phyloP scores from a whole-genome alignment of 2,329 filamentous ascomycete species.

The Trichoderma koningii region DNA sequence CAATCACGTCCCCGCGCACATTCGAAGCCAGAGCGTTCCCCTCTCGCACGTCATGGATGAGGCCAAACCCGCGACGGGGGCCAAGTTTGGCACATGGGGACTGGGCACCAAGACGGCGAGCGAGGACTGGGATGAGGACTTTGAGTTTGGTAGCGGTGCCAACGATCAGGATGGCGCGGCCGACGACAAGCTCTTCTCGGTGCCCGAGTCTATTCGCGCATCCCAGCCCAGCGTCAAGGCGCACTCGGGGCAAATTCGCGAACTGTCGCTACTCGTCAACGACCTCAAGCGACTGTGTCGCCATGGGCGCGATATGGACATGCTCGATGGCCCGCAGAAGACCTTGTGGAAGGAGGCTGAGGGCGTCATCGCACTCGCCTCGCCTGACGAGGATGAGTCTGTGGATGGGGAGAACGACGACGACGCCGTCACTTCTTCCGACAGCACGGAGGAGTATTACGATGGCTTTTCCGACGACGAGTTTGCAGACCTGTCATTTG shows the following conservation, averaged over 20 bases:
- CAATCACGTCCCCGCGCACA: conserved; percentile 69
- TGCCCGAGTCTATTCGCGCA: conserved; percentile 77
- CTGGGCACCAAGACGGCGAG: conserved; percentile 76
- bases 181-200: conserved; percentile 40
- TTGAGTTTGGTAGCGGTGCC: conserved; percentile 66
- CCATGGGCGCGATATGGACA: conserved; percentile 67
- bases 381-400: conserved; percentile 55
- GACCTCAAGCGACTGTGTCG: conserved; percentile 77
- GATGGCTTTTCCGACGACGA: conserved; percentile 51
- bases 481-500: conserved; percentile 50
- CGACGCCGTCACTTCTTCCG: conserved; percentile 41
- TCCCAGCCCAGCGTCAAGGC: conserved; percentile 80
- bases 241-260: conserved; percentile 80
- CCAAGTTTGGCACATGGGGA: conserved; percentile 82
- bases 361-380: conserved; percentile 83
- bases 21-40: conserved; percentile 80
- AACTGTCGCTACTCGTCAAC: conserved; percentile 79
- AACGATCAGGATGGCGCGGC: conserved; percentile 41
- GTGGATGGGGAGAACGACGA: conserved; percentile 43
- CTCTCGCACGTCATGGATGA: conserved; percentile 65
- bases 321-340: conserved; percentile 61
- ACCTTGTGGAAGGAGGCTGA: conserved; percentile 78
- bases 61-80: conserved; percentile 54
- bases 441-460: conserved; percentile 46
- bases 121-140: conserved; percentile 90